Percentiles rank a stretch among this genome's conserved stretches.
phyloP scores from a whole-genome alignment of 2,329 filamentous ascomycete species.

The Pseudogymnoascus sp. region DNA sequence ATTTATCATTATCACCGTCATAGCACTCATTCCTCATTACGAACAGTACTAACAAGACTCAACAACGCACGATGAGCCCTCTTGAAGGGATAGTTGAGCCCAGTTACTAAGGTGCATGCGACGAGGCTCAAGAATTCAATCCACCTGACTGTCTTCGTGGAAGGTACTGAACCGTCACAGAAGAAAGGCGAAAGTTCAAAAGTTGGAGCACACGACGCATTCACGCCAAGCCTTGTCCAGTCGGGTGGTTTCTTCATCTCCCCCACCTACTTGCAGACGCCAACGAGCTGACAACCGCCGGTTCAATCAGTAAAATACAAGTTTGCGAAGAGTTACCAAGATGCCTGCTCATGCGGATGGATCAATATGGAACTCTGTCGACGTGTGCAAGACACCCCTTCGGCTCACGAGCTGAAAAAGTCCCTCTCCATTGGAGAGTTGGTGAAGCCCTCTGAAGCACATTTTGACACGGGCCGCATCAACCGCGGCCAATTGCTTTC shows the following conservation, averaged over 20 bases:
- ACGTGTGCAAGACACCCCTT: background rate
- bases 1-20: background rate
- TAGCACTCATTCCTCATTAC: background rate
- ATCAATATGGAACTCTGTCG: background rate
- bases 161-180: background rate
- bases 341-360: background rate
- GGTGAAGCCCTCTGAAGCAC: background rate
- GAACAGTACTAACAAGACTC: background rate
- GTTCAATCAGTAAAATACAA: background rate
- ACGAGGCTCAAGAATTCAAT: background rate
- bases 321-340: background rate
- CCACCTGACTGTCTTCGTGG: background rate
- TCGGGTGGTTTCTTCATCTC: background rate
- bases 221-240: background rate
- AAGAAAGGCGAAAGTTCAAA: background rate
- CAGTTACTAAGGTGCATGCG: background rate
- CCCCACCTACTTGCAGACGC: background rate
- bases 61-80: conserved; percentile 3
- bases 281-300: background rate
- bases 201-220: background rate
- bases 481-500: conserved; percentile 4
- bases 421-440: background rate
- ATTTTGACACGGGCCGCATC: background rate
- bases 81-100: background rate
- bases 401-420: background rate